Conservation (phyloP, 2,329 filamentous ascomycete species). For the Diplocarpon mali region DNA sequence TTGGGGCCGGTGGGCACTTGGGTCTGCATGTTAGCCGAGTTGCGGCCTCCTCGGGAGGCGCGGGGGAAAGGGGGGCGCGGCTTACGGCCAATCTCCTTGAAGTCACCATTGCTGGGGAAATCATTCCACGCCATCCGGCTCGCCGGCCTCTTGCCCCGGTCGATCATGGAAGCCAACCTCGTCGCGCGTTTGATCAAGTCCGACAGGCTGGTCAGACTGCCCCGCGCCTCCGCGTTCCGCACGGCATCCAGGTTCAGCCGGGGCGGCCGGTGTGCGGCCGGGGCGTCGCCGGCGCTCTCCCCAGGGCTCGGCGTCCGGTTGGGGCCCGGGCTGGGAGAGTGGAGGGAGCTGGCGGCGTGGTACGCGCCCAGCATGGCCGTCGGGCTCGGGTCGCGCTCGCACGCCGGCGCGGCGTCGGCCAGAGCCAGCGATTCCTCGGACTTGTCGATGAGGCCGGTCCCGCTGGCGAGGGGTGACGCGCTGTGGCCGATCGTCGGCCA, state of each 20-base stretch:
- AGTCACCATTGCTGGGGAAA: constrained; percentile 32
- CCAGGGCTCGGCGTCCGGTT: constrained; percentile 15
- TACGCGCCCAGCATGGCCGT: constrained; percentile 41
- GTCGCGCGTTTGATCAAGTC: constrained; percentile 88
- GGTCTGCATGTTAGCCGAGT: neutral
- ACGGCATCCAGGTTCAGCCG: constrained; percentile 75
- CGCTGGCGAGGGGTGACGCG: constrained; percentile 20
- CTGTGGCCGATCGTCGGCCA: constrained; percentile 21
- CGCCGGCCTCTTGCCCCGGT: constrained; percentile 59
- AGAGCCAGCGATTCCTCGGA: constrained; percentile 2
- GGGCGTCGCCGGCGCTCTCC: constrained; percentile 33
- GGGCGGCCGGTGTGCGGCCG: constrained; percentile 54
- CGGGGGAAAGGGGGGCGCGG: constrained; percentile 7
- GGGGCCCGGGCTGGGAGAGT: constrained; percentile 7
- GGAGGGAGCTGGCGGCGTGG: constrained; percentile 31
- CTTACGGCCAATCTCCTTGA: constrained; percentile 19
- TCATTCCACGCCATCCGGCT: constrained; percentile 45
- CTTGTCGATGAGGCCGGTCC: constrained; percentile 22
- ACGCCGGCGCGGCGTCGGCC: constrained; percentile 1
- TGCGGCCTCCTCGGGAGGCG: constrained; percentile 10
- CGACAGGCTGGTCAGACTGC: constrained; percentile 82
- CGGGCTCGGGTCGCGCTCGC: constrained; percentile 27
- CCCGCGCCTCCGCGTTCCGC: constrained; percentile 68
- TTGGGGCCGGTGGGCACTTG: too few species aligned
- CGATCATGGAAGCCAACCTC: constrained; percentile 74